Base-by-base conservation (phyloP, 441 rosid species). In the Mallotus japonicus region DNA sequence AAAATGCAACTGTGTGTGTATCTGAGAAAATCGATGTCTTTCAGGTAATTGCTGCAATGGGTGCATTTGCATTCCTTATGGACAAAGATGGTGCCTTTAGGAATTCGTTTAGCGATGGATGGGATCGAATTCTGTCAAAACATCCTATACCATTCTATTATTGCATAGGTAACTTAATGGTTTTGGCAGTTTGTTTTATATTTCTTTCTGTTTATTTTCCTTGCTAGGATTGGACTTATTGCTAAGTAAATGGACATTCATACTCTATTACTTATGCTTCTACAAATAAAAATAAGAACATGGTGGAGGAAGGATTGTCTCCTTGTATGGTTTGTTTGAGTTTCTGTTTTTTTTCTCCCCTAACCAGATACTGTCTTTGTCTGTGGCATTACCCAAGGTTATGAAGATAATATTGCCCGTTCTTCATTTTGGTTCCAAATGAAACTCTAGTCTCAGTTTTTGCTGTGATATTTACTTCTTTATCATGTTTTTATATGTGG, bases 81-180 rank as follows among this genome's bases (percentile, higher is more conserved):
- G 98, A 95, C 80, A 92, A 91, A 85, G 96, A 92, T 71, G 99
- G 99, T 65, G 85, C 89, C 50, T 95, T 95, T 73, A 87, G 96
- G 58, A 90, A 95, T 75, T 95, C 97, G 50, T 95, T 95, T 80
- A 91, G 90, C 81, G 97, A 90, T 79, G 92, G 92, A 46, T 95
- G 99, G 99, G 99, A 95, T 81, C 96, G 93, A 54, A 86, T 92
- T 63, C 75, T 95, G 75, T 95, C 99, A 8, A 95, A 86, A 73
- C 99, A 95, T 85, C 99, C 98, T 60, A 84, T 95, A 71, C 98
- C 99, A 9, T 95, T 95, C 77, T 95, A 95, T 75, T 95, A 95
- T 64, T 95, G 98, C 84, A 89, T 95, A 46, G 99, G 98, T 92
- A 84, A 71, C 65, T 53, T 65, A 17, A 13, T 73, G 65, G 50